Evolutionary conservation across 768 basidiomycete genomes (phyloP).

Genomic region (Amanita phalloides): DNA sequence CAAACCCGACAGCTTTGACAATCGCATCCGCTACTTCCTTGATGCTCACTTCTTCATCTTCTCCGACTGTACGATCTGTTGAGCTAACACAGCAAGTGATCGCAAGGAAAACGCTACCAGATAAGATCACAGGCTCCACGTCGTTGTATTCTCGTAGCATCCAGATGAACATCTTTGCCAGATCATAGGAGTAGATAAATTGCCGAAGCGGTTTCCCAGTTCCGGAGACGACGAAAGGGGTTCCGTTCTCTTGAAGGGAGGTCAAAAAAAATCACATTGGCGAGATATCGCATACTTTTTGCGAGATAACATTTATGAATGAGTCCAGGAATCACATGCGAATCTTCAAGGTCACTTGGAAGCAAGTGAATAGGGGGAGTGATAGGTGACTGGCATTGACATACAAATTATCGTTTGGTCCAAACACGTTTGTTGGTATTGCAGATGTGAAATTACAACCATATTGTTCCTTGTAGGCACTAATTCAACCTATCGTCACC

Average conservation of each 20-base stretch:
- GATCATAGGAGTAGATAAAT: conserved; percentile 94
- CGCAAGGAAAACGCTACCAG: conserved; percentile 36
- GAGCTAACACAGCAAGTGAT: neutral
- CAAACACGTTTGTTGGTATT: conserved; percentile 97
- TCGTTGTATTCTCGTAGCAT: conserved; percentile 83
- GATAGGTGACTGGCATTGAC: conserved; percentile 10
- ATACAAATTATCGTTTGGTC: conserved; percentile 89
- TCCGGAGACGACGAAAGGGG: conserved; percentile 81
- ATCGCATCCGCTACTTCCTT: conserved; percentile 86
- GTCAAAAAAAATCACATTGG: neutral
- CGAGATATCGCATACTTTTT: conserved; percentile 43
- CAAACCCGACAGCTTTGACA: conserved; percentile 70
- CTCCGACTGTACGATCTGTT: conserved; percentile 50
- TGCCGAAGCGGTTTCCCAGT: conserved; percentile 92
- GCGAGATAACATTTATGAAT: conserved; percentile 91
- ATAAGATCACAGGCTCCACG: conserved; percentile 88
- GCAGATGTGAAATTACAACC: conserved; percentile 93
- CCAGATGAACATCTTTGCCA: conserved; percentile 94
- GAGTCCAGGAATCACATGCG: conserved; percentile 91
- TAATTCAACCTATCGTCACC: conserved; percentile 15
- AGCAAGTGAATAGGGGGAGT: conserved; percentile 4
- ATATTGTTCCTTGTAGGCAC: conserved; percentile 93
- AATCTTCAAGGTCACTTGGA: conserved; percentile 70
- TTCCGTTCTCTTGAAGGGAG: conserved; percentile 49
- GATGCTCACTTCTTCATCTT: conserved; percentile 92